Evolutionary conservation across 1,284 basidiomycete genomes (phyloP).

Genomic region (Phaffia rhodozyma): DNA sequence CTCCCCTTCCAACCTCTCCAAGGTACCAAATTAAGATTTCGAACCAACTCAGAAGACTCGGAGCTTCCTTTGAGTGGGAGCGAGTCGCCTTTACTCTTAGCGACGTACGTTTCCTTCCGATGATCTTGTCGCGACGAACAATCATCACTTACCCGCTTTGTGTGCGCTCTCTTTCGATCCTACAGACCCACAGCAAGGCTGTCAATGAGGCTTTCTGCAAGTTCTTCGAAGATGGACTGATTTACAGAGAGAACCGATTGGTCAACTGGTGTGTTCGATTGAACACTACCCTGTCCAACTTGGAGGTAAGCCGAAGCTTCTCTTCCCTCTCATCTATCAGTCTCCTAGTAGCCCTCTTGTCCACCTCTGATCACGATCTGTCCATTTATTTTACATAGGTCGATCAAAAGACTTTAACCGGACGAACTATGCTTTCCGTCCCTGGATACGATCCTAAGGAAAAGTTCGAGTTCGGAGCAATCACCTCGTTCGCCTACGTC

Average conservation of each 20-base stretch:
- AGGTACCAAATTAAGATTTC: slow-evolving; percentile 87
- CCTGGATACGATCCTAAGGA: slow-evolving; percentile 92
- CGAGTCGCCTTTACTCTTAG: slow-evolving; percentile 94
- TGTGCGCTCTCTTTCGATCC: background rate
- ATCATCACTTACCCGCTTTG: background rate
- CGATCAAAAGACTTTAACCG: slow-evolving; percentile 83
- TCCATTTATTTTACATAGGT: slow-evolving; percentile 43
- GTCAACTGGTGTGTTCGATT: slow-evolving; percentile 98
- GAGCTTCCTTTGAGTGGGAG: slow-evolving; percentile 89
- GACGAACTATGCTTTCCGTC: slow-evolving; percentile 75
- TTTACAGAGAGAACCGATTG: slow-evolving; percentile 93
- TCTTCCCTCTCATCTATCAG: background rate
- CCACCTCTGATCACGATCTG: background rate
- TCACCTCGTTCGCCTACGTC: slow-evolving; percentile 88
- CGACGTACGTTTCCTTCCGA: slow-evolving; percentile 43
- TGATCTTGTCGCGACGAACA: too few species aligned
- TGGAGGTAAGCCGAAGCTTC: slow-evolving; percentile 52
- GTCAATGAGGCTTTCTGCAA: slow-evolving; percentile 87
- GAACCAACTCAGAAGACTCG: slow-evolving; percentile 75
- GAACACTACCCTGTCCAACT: slow-evolving; percentile 92
- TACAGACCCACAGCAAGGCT: slow-evolving; percentile 63
- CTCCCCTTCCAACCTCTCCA: slow-evolving; percentile 2
- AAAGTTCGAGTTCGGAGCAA: slow-evolving; percentile 92
- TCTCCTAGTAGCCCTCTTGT: background rate
- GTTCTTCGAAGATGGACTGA: slow-evolving; percentile 80